Percentiles rank a stretch among this genome's conserved stretches.
phyloP scores from a whole-genome alignment of 306 rosid species.

The Rosa rugosa region DNA sequence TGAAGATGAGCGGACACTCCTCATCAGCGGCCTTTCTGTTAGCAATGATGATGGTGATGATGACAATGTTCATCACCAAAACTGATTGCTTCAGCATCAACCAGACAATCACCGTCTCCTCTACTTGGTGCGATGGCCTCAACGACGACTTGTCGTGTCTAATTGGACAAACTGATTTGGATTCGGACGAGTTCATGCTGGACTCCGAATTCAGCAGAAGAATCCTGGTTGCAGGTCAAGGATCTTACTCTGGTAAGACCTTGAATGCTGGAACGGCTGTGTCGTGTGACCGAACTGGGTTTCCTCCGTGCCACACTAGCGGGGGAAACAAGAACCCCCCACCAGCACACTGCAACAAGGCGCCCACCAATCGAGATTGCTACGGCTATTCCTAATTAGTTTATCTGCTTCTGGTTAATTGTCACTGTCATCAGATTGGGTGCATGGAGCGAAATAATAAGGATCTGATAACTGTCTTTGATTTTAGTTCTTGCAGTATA shows the following conservation, averaged over 20 bases:
- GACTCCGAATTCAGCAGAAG: neutral
- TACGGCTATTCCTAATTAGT: neutral
- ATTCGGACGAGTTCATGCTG: neutral
- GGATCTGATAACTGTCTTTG: no score
- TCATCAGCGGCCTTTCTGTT: neutral
- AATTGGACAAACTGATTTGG: neutral
- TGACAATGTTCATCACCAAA: neutral
- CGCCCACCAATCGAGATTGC: neutral
- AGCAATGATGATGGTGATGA: neutral
- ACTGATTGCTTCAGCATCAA: neutral
- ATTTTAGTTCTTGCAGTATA: no score
- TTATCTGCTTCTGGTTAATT: no score
- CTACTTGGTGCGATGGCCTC: neutral
- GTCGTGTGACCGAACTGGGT: accelerated
- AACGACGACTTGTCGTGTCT: neutral
- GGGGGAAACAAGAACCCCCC: neutral
- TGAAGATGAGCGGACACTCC: neutral
- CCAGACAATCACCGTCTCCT: neutral
- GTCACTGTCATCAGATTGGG: no score
- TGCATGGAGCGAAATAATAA: no score
- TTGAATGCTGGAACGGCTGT: neutral
- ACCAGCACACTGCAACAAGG: accelerated
- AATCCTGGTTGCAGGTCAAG: neutral
- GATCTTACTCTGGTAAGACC: neutral
- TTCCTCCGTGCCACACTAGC: neutral